Evolutionary conservation across 306 rosid species (phyloP), one percentile per base, ranked within the genome.

Genomic region (Casuarina glauca): DNA sequence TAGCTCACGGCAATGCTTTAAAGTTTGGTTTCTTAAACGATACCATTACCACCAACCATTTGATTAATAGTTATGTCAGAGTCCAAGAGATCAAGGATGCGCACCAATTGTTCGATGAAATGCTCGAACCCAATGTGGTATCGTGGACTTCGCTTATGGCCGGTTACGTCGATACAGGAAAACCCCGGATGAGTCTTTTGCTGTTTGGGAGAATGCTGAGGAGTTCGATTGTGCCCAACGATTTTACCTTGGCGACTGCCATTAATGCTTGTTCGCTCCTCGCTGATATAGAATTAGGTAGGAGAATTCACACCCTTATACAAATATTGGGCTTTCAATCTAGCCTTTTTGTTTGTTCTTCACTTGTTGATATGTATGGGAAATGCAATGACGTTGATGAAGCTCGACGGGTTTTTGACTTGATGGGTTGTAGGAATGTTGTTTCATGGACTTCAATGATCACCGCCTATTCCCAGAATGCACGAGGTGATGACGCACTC

Each of bases 391-490:
- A 82, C 36, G 87, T 91, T 51, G 76, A 79, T 45, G 81, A 78
- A 69, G 96, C 97, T 55, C 66, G 86, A 32, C 42, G 57, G 76
- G 79, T 90, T 68, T 94, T 94, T 76, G 86, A 91, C 57, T 84
- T 81, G 48, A 91, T 90, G 94, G 53, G 78, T 70, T 36, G 64
- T 20, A 88, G 89, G 84, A 89, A 89, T 78, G 86, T 90, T 79
- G 89, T 94, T 73, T 86, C 97, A 20, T 94, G 98, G 98, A 91
- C 90, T 79, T 84, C 96, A n/a, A 89, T 94, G 88, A 86, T 93
- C 80, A 73, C 93, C n/a, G 73, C 96, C 0, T 91, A 91, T 84
- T 86, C 88, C 55, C 97, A 93, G 81, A 89, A 91, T 73, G 96
- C 89, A 19, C 83, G 72, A 80, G 96, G 96, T 26, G 68, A 89